Percentiles rank a stretch among this genome's conserved stretches.
These are phyloP conservation scores for Syncephalastrum contaminatum DNA, from an alignment of 371 early-diverging fungal genomes.

Conservation along the genomic window DNA sequence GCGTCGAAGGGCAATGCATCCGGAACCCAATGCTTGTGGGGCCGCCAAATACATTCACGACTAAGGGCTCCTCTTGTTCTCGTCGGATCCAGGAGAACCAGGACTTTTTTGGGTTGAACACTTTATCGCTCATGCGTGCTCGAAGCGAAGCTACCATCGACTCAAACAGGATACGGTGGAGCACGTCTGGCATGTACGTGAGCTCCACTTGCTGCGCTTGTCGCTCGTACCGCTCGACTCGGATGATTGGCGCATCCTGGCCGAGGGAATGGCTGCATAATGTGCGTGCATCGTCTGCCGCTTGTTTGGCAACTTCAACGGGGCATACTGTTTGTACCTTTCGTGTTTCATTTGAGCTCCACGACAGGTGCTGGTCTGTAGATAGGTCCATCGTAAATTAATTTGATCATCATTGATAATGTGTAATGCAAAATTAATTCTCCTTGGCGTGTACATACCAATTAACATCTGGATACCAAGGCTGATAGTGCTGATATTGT, in stretches of 20 bases:
- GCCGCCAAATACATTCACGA: conserved; percentile 34
- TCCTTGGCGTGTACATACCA: conserved; percentile 21
- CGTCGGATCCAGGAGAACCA: conserved; percentile 6
- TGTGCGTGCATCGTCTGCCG: conserved; percentile 60
- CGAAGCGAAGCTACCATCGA: conserved; percentile 58
- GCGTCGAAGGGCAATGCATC: conserved; percentile 23
- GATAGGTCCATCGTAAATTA: not conserved
- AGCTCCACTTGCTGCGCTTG: conserved; percentile 34
- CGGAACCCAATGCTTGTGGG: conserved; percentile 40
- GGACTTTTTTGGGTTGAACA: conserved; percentile 44
- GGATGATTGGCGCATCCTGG: conserved; percentile 17
- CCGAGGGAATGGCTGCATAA: conserved; percentile 42
- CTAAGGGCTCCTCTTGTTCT: conserved; percentile 29
- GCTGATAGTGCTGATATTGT: conserved; percentile 51
- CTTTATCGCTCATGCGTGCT: conserved; percentile 25
- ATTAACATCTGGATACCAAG: conserved; percentile 63
- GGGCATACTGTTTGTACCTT: conserved; percentile 60
- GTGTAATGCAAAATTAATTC: not conserved
- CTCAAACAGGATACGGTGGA: conserved; percentile 71
- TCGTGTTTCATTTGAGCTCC: too few species aligned
- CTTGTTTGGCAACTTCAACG: conserved; percentile 58
- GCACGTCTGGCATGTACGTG: conserved; percentile 59
- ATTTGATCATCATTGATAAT: not conserved
- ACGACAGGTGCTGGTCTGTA: conserved; percentile 16
- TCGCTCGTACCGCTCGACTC: conserved; percentile 12